Evolutionary conservation across 768 basidiomycete species (phyloP).

Genomic region (Boletus speciosus): DNA sequence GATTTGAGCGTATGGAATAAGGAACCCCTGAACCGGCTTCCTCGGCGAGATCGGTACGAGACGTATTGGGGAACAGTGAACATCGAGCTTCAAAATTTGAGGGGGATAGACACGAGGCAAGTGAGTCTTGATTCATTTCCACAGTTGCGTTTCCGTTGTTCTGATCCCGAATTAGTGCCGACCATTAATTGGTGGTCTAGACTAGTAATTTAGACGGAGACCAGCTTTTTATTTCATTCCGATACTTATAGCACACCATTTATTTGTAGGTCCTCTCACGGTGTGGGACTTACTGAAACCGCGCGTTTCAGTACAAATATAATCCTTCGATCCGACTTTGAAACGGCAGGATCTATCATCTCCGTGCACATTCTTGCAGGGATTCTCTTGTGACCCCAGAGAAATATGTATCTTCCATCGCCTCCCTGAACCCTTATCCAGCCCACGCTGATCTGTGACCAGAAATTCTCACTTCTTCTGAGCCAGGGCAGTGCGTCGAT

Average conservation of each 20-base stretch:
- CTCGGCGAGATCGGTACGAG: constrained; percentile 11
- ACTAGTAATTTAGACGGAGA: neutral
- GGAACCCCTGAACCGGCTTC: constrained; percentile 10
- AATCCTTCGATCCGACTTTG: neutral
- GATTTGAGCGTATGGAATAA: constrained; percentile 18
- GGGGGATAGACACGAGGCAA: neutral
- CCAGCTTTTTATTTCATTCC: neutral
- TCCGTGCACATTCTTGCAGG: neutral
- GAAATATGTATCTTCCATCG: neutral
- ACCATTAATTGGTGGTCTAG: neutral
- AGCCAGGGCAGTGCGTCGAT: neutral
- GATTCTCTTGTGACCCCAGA: too few relatives aligned
- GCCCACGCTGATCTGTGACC: too few relatives aligned
- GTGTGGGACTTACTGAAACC: neutral
- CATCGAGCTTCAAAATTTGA: constrained; percentile 3
- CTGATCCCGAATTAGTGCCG: neutral
- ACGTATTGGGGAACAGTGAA: constrained; percentile 19
- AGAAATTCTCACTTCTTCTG: too few relatives aligned
- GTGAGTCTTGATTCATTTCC: neutral
- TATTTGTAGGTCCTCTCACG: neutral
- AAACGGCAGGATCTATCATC: neutral
- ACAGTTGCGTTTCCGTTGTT: neutral
- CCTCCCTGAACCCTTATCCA: too few relatives aligned
- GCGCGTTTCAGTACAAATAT: too few relatives aligned
- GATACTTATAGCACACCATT: neutral